Conservation (phyloP, 1,284 basidiomycete genomes). For the Cryptococcus deneoformans region DNA sequence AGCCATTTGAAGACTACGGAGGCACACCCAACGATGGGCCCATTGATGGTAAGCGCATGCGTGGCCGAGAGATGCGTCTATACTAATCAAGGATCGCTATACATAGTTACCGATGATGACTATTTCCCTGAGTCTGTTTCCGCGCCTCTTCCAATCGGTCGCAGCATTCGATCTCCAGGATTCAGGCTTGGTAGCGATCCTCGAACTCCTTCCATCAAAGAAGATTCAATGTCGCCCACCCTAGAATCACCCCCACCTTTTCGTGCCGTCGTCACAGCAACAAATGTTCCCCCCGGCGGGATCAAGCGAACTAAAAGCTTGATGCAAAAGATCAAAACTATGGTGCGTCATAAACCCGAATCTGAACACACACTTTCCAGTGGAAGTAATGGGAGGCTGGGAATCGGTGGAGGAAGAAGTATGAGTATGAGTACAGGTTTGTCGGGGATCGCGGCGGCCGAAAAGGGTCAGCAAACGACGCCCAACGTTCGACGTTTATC, state of each 20-base stretch:
- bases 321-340: constrained; percentile 51
- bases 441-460: background rate
- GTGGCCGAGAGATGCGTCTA: background rate
- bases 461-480: background rate
- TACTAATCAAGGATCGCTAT: background rate
- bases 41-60: constrained; percentile 27
- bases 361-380: constrained; percentile 5
- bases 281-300: constrained; percentile 21
- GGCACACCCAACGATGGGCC: constrained; percentile 38
- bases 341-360: constrained; percentile 46
- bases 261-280: constrained; percentile 1
- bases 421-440: constrained; percentile 8
- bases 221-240: constrained; percentile 19
- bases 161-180: constrained; percentile 37
- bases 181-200: constrained; percentile 15
- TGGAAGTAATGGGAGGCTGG: background rate
- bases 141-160: constrained; percentile 14
- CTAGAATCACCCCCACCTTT: constrained; percentile 8
- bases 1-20: constrained; percentile 50
- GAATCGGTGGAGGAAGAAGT: background rate
- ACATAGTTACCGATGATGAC: constrained; percentile 21
- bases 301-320: constrained; percentile 51
- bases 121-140: constrained; percentile 15
- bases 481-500: background rate
- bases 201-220: constrained; percentile 21